Evolutionary conservation across 768 basidiomycete genomes (phyloP), one percentile per base, ranked within the genome.

Genomic region (Leucocoprinus leucothites): DNA sequence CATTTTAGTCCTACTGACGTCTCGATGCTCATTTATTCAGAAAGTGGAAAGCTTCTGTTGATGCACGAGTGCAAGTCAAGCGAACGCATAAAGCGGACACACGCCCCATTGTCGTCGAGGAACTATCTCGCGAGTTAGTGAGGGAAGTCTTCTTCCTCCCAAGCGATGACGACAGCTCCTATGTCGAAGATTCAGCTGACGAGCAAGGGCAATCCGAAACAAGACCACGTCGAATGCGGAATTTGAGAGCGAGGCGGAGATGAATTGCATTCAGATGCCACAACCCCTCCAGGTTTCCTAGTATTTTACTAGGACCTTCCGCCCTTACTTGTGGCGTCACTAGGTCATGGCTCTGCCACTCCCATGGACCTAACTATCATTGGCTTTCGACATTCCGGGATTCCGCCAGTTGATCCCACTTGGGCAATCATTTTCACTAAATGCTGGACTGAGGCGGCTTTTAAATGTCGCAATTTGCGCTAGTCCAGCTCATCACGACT

Each of bases 131-230:
- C 11, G 35, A 31, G n/a, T 24, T 31, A 1, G 19, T 7, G 5
- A 22, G 18, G 18, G 48, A 45, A 9, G 16, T 43, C 6, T 3
- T 49, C 41, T 31, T 36, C 9, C 13, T 49, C n/a, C 16, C 42
- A 48, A 41, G 25, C 21, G 57, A 58, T 38, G 57, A 58, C 2
- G 51, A 58, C n/a, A 26, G 25, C 19, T 26, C 47, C 42, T 48
- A 53, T 43, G 38, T 41, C 26, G 53, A 48, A 8, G 9, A 28
- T 26, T 28, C 46, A 19, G 25, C 45, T 21, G 26, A 62, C 79
- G 82, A 65, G 63, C 64, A 57, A 71, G 21, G 6, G 26, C 35
- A 18, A 11, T 9, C 38, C 9, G 45, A 26, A 41, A 40, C 24
- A 4, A 40, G 25, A 13, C 1, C 18, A 18, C 46, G 40, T 8